Percentiles rank a stretch among this genome's conserved stretches.
Conservation (phyloP, 2,329 filamentous ascomycete species). For the Trichoderma sp. region DNA sequence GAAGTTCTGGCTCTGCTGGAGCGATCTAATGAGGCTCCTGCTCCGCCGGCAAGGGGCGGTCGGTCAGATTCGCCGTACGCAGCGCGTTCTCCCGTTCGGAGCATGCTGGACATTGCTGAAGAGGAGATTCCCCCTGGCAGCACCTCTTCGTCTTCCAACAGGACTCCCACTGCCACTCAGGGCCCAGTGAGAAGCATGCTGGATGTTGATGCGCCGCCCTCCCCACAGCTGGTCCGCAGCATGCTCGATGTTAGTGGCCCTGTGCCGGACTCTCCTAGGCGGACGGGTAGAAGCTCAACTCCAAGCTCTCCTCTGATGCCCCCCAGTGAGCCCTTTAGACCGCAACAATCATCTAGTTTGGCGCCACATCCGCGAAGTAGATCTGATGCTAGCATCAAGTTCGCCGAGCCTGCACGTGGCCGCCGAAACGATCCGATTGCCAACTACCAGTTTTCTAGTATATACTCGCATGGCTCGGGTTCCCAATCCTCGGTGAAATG, state of each 20-base stretch:
- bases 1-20: constrained; percentile 72
- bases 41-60: constrained; percentile 35
- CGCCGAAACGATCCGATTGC: constrained; percentile 46
- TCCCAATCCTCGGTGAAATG: constrained; percentile 53
- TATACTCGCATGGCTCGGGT: constrained; percentile 53
- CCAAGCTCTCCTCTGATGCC: constrained; percentile 35
- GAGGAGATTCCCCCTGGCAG: constrained; percentile 33
- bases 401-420: constrained; percentile 39
- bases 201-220: constrained; percentile 51
- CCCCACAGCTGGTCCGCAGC: constrained; percentile 47
- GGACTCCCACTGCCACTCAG: constrained; percentile 43
- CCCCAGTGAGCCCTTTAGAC: constrained; percentile 27
- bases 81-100: constrained; percentile 67
- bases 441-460: constrained; percentile 64
- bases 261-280: constrained; percentile 29
- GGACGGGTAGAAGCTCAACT: constrained; percentile 36
- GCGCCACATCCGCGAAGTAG: constrained; percentile 50
- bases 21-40: constrained; percentile 41
- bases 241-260: constrained; percentile 54
- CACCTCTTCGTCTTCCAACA: background rate
- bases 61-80: constrained; percentile 58
- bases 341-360: constrained; percentile 25
- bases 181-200: constrained; percentile 66
- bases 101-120: constrained; percentile 64
- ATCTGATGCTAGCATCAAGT: constrained; percentile 55